phyloP scores from a whole-genome alignment of 2,329 filamentous ascomycete species.

The Paraconiothyrium brasiliense region DNA sequence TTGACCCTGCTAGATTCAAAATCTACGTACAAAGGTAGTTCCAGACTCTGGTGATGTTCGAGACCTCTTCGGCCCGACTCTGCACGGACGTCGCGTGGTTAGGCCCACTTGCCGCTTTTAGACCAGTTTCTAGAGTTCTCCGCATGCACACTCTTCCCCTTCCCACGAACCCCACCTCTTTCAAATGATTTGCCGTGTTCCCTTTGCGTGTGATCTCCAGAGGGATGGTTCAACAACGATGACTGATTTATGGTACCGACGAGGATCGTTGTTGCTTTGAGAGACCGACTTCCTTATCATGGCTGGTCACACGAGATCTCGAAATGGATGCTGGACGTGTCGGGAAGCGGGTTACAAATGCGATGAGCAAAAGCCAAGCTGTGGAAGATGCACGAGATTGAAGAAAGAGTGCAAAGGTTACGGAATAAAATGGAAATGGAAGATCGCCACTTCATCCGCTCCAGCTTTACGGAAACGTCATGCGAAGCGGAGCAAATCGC shows the following conservation, averaged over 20 bases:
- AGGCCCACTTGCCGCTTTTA: constrained; percentile 12
- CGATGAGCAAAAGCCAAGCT: constrained; percentile 42
- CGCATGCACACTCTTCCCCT: background rate
- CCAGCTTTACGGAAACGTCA: constrained; percentile 26
- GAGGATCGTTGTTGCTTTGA: background rate
- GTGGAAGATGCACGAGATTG: constrained; percentile 37
- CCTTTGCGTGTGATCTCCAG: background rate
- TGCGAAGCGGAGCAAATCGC: constrained; percentile 25
- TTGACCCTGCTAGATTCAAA: background rate
- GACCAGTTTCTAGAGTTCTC: constrained; percentile 1
- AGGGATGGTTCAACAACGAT: background rate
- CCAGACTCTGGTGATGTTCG: background rate
- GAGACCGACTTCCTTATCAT: background rate
- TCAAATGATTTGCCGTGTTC: background rate
- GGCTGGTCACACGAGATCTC: constrained; percentile 35
- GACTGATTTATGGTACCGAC: background rate
- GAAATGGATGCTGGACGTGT: constrained; percentile 46
- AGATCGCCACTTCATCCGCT: constrained; percentile 20
- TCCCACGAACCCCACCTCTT: background rate
- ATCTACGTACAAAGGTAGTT: background rate
- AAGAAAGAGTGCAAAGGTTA: constrained; percentile 44
- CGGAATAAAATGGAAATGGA: constrained; percentile 42
- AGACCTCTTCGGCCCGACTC: constrained; percentile 3
- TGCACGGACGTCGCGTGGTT: constrained; percentile 2
- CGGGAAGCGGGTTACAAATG: constrained; percentile 46